Evolutionary conservation across 2,329 filamentous ascomycete genomes (phyloP), one percentile per base, ranked within the genome.

Genomic region (Fusarium sp.): DNA sequence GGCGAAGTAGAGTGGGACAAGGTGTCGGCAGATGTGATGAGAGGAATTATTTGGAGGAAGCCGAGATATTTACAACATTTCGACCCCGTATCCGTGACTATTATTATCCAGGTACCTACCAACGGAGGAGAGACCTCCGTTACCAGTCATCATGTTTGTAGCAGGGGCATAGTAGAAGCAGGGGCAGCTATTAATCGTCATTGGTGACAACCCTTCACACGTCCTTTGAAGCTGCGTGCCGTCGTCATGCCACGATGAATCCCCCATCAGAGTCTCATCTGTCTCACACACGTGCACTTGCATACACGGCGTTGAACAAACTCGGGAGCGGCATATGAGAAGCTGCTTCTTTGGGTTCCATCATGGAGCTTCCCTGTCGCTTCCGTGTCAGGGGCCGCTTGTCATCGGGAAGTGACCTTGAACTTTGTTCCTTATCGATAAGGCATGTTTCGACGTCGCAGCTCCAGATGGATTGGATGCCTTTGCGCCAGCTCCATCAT

Each of bases 361-460:
- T 29, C 44, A 56, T 56, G 46, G 46, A 62, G 27, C 46, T 62
- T 42, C 64, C 68, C 68, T 74, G 71, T 63, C 53, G 58, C 12
- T 35, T 38, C 57, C 20, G 38, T 42, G 36, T 55, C 40, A 69
- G 57, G 53, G 14, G 56, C 36, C 51, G 51, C 44, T 55, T 60
- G 59, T 36, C 58, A 53, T 53, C 29, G 36, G 57, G 49, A 49
- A 31, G 57, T 22, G 14, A 51, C 22, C 40, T 46, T 55, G 57
- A 74, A 64, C 61, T 74, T 61, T 66, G 49, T 46, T 63, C 35
- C 71, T 73, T 73, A 73, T 73, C 71, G 71, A 73, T 73, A 73
- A 73, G 71, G 11, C 31, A 51, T 53, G 59, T 55, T 69, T 69
- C 61, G 68, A 73, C 64, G 64, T 73, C 69, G 71, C 61, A 62